Evolutionary conservation across 768 basidiomycete species (phyloP).

Genomic region (Russula griseocarnosa): DNA sequence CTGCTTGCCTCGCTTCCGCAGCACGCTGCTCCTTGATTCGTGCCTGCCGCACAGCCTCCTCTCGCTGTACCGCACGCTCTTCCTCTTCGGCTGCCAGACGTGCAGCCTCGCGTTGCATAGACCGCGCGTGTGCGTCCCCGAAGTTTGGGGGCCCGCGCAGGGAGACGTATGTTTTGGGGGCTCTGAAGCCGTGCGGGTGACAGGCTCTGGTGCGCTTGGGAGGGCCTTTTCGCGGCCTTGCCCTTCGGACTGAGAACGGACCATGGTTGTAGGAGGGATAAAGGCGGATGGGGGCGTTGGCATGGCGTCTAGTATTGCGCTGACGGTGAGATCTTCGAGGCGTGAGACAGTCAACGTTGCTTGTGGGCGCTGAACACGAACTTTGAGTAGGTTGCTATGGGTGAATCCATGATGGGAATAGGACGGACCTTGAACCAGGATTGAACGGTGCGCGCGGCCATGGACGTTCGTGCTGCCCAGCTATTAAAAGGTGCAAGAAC

Average conservation of each 20-base stretch:
- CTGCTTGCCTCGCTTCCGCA: slow-evolving; percentile 12
- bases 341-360: slow-evolving; percentile 21
- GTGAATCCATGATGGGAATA: neutral
- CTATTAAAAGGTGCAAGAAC: neutral
- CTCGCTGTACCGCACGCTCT: neutral
- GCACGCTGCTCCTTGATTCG: slow-evolving; percentile 23
- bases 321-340: slow-evolving; percentile 14
- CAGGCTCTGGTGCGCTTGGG: slow-evolving; percentile 7
- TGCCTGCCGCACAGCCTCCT: slow-evolving; percentile 18
- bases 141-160: slow-evolving; percentile 19
- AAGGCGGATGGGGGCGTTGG: neutral
- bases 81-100: slow-evolving; percentile 4
- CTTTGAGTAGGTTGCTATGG: neutral
- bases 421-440: slow-evolving; percentile 26
- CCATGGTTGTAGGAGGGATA: neutral
- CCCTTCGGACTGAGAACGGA: slow-evolving; percentile 11
- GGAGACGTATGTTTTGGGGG: slow-evolving; percentile 3
- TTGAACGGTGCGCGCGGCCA: slow-evolving; percentile 24
- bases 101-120: slow-evolving; percentile 11
- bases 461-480: slow-evolving; percentile 20
- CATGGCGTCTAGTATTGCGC: slow-evolving; percentile 19
- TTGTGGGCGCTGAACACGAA: slow-evolving; percentile 15
- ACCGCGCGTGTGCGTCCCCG: slow-evolving; percentile 14
- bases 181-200: slow-evolving; percentile 12
- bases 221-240: slow-evolving; percentile 17